phyloP scores from a whole-genome alignment of 2,329 filamentous ascomycete genomes.

The Claviceps sp. region DNA sequence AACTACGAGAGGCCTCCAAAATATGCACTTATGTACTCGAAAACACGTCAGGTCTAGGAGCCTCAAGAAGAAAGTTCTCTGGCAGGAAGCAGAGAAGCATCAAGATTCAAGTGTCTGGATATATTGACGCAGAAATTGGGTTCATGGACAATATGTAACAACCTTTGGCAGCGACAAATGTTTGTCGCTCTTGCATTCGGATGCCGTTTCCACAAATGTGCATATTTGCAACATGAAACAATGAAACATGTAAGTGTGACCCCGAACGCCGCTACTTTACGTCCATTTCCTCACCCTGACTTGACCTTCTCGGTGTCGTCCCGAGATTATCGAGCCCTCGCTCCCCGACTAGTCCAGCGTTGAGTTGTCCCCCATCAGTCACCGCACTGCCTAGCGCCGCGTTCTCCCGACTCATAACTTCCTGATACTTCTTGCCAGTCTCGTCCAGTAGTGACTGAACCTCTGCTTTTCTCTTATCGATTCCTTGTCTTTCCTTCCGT shows the following conservation, averaged over 20 bases:
- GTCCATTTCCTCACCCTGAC: conserved; percentile 10
- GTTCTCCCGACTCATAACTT: conserved; percentile 24
- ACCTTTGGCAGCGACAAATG: no score
- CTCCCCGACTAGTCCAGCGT: conserved; percentile 15
- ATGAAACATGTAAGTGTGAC: background rate
- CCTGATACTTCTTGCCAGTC: conserved; percentile 52
- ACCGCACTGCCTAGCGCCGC: conserved; percentile 3
- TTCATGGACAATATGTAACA: no score
- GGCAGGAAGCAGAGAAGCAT: no score
- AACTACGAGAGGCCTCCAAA: no score
- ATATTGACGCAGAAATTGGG: no score
- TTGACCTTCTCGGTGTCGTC: conserved; percentile 15
- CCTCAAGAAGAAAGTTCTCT: no score
- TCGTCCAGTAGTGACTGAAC: conserved; percentile 72
- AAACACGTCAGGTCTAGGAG: no score
- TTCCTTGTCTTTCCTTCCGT: conserved; percentile 52
- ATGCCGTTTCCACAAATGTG: no score
- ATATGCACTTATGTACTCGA: no score
- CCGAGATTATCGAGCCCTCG: conserved; percentile 24
- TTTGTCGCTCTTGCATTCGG: no score
- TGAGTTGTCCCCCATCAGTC: background rate
- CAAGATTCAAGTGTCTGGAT: no score
- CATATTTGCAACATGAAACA: background rate
- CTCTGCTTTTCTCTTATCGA: conserved; percentile 58
- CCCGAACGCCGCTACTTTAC: conserved; percentile 4